Percentiles rank a stretch among this genome's conserved stretches.
Evolutionary conservation across 2,329 filamentous ascomycete genomes (phyloP).

Genomic region (Colletotrichum sp.): DNA sequence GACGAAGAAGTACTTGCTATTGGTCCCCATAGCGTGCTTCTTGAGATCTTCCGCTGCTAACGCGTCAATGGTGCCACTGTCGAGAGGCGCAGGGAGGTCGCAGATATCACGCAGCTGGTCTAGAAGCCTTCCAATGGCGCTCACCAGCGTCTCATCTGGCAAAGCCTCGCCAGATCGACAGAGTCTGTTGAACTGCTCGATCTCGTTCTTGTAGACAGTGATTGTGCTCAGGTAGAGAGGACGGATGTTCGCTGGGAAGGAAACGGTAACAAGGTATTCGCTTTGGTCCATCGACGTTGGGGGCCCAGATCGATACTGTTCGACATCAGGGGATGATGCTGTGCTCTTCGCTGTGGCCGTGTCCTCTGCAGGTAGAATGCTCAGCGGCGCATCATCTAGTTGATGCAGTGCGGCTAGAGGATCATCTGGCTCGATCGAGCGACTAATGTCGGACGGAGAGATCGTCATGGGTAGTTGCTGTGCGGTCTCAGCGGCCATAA

Average conservation of each 20-base stretch:
- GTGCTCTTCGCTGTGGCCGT: constrained; percentile 2
- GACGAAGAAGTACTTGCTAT: constrained; percentile 65
- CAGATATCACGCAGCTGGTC: constrained; percentile 57
- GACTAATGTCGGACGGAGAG: constrained; percentile 43
- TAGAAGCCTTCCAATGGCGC: constrained; percentile 57
- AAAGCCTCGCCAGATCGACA: constrained; percentile 1
- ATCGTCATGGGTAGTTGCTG: constrained; percentile 35
- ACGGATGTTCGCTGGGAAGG: constrained; percentile 58
- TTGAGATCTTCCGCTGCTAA: constrained; percentile 47
- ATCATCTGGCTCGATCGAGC: constrained; percentile 28
- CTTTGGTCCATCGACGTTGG: constrained; percentile 28
- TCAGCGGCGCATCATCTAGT: neutral
- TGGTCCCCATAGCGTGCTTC: constrained; percentile 61
- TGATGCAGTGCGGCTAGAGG: constrained; percentile 14
- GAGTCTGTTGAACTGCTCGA: constrained; percentile 48
- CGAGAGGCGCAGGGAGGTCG: constrained; percentile 59
- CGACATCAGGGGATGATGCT: constrained; percentile 6
- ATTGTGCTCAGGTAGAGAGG: constrained; percentile 58
- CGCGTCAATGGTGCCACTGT: constrained; percentile 44
- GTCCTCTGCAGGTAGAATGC: constrained; percentile 7
- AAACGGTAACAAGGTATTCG: constrained; percentile 61
- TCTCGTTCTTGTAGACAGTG: constrained; percentile 43
- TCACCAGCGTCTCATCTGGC: constrained; percentile 33
- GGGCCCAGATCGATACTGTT: constrained; percentile 8
- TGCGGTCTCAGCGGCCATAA: constrained; percentile 24